Evolutionary conservation across 805 yeast genomes (phyloP).

Genomic region (Saccharomycopsis fodiens): DNA sequence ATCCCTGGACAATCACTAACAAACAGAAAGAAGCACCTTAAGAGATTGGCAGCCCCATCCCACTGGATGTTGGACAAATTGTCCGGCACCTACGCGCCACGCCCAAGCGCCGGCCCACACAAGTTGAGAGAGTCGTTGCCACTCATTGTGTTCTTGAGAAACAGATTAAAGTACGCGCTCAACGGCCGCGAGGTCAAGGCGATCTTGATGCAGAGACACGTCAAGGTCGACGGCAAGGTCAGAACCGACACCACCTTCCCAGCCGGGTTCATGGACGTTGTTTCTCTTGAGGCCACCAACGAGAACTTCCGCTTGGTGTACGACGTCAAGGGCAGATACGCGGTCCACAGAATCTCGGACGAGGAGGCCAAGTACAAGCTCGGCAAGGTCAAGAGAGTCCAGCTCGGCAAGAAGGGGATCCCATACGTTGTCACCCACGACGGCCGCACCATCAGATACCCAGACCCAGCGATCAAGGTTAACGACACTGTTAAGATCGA

Average conservation of each 20-base stretch:
- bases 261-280: slow-evolving; percentile 99
- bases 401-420: slow-evolving; percentile 96
- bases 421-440: slow-evolving; percentile 99
- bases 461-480: slow-evolving; percentile 94
- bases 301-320: slow-evolving; percentile 99
- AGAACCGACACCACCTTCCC: slow-evolving; percentile 99
- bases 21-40: slow-evolving; percentile 91
- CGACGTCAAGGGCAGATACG: slow-evolving; percentile 98
- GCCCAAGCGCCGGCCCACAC: slow-evolving; percentile 99
- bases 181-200: slow-evolving; percentile 99
- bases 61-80: slow-evolving; percentile 99
- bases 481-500: slow-evolving; percentile 98
- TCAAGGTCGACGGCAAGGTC: slow-evolving; percentile 97
- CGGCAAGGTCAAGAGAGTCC: slow-evolving; percentile 96
- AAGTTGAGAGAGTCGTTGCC: slow-evolving; percentile 98
- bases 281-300: slow-evolving; percentile 94
- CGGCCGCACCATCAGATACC: slow-evolving; percentile 99
- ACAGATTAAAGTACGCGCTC: slow-evolving; percentile 97
- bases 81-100: slow-evolving; percentile 99
- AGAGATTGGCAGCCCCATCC: slow-evolving; percentile 99
- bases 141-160: slow-evolving; percentile 92
- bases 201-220: slow-evolving; percentile 96
- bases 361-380: slow-evolving; percentile 98
- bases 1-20: no score
- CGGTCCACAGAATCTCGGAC: slow-evolving; percentile 98